Percentiles rank a stretch among this genome's conserved stretches.
phyloP scores from a whole-genome alignment of 2,329 filamentous ascomycete species.

The Aspergillus alliaceus region DNA sequence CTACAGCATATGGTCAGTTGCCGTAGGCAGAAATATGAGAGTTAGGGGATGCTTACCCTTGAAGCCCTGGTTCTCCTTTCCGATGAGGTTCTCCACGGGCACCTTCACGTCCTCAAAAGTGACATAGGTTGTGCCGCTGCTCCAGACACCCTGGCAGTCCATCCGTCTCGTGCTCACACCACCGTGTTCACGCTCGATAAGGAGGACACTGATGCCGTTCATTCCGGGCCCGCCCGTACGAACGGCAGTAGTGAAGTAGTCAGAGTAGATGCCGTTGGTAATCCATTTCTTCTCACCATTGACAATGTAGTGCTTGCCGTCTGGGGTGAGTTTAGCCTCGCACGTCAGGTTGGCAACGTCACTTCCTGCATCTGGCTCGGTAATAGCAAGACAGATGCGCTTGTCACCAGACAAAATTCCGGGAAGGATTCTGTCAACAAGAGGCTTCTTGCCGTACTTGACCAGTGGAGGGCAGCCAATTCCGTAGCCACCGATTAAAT shows the following conservation, averaged over 20 bases:
- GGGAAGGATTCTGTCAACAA: conserved; percentile 85
- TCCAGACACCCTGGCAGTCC: conserved; percentile 99
- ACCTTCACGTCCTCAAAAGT: conserved; percentile 99
- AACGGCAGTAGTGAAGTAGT: conserved; percentile 97
- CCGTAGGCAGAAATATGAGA: background rate
- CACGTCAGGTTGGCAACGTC: conserved; percentile 95
- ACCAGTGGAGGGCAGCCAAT: conserved; percentile 90
- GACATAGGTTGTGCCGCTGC: conserved; percentile 91
- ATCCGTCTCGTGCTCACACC: conserved; percentile 92
- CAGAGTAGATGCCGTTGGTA: conserved; percentile 93
- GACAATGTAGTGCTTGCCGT: conserved; percentile 98
- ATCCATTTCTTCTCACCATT: conserved; percentile 99
- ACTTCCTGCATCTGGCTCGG: conserved; percentile 90
- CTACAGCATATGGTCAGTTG: conserved; percentile 40
- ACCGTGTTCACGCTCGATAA: conserved; percentile 81
- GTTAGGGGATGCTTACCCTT: conserved; percentile 56
- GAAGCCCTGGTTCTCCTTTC: conserved; percentile 98
- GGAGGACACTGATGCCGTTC: conserved; percentile 86
- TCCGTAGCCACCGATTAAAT: conserved; percentile 91
- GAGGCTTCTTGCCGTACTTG: conserved; percentile 83
- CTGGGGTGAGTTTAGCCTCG: conserved; percentile 89
- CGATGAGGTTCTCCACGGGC: conserved; percentile 96
- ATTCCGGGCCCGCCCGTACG: conserved; percentile 86
- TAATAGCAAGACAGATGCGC: conserved; percentile 96
- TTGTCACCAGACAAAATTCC: conserved; percentile 89